Evolutionary conservation across 164 flowering plant genomes (phyloP), one percentile per base, ranked within the genome.

Genomic region (Vitis amurensis): DNA sequence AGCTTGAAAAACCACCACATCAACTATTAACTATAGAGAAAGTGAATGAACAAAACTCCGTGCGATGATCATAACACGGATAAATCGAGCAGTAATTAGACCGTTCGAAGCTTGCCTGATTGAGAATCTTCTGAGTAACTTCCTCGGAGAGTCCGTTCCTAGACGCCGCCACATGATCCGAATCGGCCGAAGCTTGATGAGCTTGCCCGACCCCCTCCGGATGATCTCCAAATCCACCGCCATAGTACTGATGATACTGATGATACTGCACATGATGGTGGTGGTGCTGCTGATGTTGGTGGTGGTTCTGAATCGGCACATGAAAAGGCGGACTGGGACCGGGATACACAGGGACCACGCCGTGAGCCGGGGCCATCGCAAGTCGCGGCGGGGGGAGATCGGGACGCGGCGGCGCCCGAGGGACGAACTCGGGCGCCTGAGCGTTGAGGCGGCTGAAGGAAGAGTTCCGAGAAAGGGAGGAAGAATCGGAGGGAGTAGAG

Each of bases 371-470:
- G 8, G 84, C 68, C 6, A 80, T 76, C 10, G 78, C 65, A 30
- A 8, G 69, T 17, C 71, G 65, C 55, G 60, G 79, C 57, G 60
- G 78, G 50, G 70, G 79, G 50, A 59, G 77, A 65, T 74, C 81
- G 44, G 71, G 62, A 37, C 68, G 74, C 31, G 29, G 68, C 30
- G 72, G 59, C 5, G 56, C 29, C 9, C 78, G 78, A 23, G 50
- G 97, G 31, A 91, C 90, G 76, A 91, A 93, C 80, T 89, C 97
- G 0, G 98, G 92, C 9, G 97, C 94, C 68, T 76, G 75, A 3
- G 97, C 98, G 79, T 88, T 93, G 68, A 91, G 90, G 10, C 85
- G 80, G 63, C 90, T 88, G 59, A 79, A 77, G 3, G 97, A 89
- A 0, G 60, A 59, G 77, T 69, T 85, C 15, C 88, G 76, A 6